These are phyloP conservation scores for Diaporthe citri DNA, from an alignment of 2,329 filamentous ascomycete species.

Conservation along the genomic window DNA sequence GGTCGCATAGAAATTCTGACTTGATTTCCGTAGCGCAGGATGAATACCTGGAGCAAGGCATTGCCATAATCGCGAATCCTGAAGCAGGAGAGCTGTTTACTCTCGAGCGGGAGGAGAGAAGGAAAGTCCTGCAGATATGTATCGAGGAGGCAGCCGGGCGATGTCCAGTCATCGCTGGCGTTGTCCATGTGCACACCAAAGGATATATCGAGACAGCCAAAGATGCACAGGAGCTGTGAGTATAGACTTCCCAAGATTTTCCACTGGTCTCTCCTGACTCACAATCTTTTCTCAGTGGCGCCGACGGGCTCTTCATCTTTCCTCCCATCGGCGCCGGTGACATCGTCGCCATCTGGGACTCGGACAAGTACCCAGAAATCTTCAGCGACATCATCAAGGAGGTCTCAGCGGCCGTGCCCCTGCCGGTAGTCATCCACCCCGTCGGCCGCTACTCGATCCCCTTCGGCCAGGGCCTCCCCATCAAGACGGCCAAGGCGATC, in stretches of 20 bases:
- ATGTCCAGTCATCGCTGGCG: constrained; percentile 3
- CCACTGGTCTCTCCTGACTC: neutral
- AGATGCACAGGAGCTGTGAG: constrained; percentile 12
- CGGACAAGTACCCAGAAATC: constrained; percentile 6
- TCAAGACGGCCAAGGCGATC: constrained; percentile 14
- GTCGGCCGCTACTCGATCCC: constrained; percentile 14
- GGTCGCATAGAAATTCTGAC: neutral
- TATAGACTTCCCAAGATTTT: fast-evolving
- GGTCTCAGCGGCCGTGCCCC: neutral
- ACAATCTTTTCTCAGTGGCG: neutral
- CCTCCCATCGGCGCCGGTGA: neutral
- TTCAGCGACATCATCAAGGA: constrained; percentile 23
- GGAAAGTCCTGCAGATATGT: neutral
- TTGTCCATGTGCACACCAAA: constrained; percentile 3
- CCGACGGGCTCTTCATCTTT: constrained; percentile 4
- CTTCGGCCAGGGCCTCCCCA: neutral
- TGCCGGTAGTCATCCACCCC: neutral
- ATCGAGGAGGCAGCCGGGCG: constrained; percentile 1
- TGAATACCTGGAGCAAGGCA: neutral
- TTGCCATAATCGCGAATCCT: neutral
- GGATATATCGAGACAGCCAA: constrained; percentile 10
- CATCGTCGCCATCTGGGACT: constrained; percentile 19
- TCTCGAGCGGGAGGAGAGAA: neutral
- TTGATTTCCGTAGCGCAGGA: neutral
- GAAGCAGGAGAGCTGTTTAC: constrained; percentile 9